These are phyloP conservation scores for cucumber (Cucumis sativus) DNA, from an alignment of 306 rosid species.

Conservation along the genomic window DNA sequence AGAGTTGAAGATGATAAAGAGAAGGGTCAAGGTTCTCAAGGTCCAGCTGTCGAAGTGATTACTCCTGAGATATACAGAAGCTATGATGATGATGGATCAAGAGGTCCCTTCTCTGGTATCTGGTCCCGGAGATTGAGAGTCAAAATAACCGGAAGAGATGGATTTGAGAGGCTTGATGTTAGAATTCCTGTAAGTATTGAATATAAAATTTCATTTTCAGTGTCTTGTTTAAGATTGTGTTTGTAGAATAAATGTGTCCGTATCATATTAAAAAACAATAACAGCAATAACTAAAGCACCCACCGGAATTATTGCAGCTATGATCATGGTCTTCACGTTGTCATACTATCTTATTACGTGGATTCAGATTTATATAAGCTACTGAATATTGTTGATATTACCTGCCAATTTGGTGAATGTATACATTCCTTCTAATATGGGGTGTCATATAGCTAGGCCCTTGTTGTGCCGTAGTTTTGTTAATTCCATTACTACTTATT, in stretches of 20 bases:
- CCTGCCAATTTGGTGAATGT: background rate
- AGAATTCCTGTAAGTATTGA: constrained; percentile 67
- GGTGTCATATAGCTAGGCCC: background rate
- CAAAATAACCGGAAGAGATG: constrained; percentile 86
- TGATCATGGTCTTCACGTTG: background rate
- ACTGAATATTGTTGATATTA: background rate
- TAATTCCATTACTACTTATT: background rate
- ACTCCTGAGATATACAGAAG: constrained; percentile 82
- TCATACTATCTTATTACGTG: background rate
- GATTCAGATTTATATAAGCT: background rate
- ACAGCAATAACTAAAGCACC: background rate
- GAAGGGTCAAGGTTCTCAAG: constrained; percentile 51
- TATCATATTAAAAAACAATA: background rate
- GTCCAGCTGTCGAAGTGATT: constrained; percentile 76
- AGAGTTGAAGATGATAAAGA: constrained; percentile 47
- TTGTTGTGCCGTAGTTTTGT: background rate
- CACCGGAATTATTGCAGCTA: background rate
- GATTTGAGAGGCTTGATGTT: constrained; percentile 76
- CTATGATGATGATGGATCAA: constrained; percentile 62
- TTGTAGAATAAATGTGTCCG: background rate
- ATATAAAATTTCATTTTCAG: background rate
- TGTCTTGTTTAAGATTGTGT: background rate
- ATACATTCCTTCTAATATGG: background rate
- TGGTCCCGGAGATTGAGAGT: constrained; percentile 84
- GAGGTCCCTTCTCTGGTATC: constrained; percentile 52